Conservation (phyloP, 1,284 basidiomycete species). For the Vanrija pseudolonga region DNA sequence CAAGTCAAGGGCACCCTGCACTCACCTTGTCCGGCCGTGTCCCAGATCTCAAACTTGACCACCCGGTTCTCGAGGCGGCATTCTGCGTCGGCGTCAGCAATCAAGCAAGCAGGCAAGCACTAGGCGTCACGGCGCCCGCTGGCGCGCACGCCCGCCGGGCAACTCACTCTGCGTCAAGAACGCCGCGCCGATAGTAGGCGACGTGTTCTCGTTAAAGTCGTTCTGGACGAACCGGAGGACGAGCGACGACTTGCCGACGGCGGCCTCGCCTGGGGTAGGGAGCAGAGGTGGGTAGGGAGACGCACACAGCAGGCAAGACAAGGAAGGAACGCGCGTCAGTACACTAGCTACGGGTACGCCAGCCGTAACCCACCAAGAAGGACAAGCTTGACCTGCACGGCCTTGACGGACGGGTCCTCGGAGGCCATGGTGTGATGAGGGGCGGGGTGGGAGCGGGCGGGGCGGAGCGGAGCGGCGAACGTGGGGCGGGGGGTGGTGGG, state of each 20-base stretch:
- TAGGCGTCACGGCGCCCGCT: too few species aligned
- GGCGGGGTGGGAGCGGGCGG: not conserved
- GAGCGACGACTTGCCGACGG: conserved; percentile 98
- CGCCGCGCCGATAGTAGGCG: conserved; percentile 92
- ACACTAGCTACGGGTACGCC: not conserved
- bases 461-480: not conserved
- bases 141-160: too few species aligned
- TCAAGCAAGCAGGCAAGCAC: too few species aligned
- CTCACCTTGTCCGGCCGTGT: conserved; percentile 46
- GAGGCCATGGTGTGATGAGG: conserved; percentile 24
- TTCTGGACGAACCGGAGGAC: conserved; percentile 85
- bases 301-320: not conserved
- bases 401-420: conserved; percentile 61
- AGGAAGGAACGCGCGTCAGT: conserved; percentile 3
- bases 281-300: not conserved
- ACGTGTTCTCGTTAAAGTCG: conserved; percentile 49
- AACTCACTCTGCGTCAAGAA: conserved; percentile 56
- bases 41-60: conserved; percentile 53
- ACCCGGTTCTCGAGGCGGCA: conserved; percentile 50
- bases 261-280: conserved; percentile 74
- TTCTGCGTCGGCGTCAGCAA: conserved; percentile 29
- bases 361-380: conserved; percentile 62
- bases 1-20: conserved; percentile 15
- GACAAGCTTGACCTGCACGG: conserved; percentile 85
- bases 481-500: not conserved